Evolutionary conservation across 768 basidiomycete species (phyloP).

Genomic region (Mycena sanguinolenta): DNA sequence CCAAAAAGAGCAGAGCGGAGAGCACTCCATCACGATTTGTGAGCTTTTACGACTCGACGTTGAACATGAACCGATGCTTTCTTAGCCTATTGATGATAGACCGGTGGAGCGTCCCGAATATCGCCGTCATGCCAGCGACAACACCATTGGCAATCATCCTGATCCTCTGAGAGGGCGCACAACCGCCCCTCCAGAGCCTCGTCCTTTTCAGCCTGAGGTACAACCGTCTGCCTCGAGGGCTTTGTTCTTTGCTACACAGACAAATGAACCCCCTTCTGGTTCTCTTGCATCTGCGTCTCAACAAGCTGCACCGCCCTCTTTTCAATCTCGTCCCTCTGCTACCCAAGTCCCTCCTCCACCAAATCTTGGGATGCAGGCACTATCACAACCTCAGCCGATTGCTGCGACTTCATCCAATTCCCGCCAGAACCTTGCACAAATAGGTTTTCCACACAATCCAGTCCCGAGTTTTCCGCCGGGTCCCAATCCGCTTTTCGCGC

Average conservation of each 20-base stretch:
- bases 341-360: background rate
- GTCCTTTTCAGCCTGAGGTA: conserved; percentile 6
- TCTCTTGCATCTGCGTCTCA: conserved; percentile 18
- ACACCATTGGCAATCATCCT: conserved; percentile 1
- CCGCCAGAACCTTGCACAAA: conserved; percentile 1
- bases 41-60: background rate
- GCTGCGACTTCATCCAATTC: conserved; percentile 3
- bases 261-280: conserved; percentile 22
- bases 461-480: background rate
- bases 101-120: conserved; percentile 18
- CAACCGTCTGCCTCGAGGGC: conserved; percentile 23
- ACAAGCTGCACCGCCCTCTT: conserved; percentile 10
- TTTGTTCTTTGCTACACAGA: conserved; percentile 21
- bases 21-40: conserved; percentile 32
- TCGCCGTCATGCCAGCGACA: conserved; percentile 36
- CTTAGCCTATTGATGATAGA: conserved; percentile 10
- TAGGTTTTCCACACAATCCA: background rate
- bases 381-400: conserved; percentile 1
- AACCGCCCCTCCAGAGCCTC: conserved; percentile 6
- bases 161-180: conserved; percentile 1
- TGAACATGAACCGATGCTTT: background rate
- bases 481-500: background rate
- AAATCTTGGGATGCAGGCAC: background rate
- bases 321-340: conserved; percentile 9
- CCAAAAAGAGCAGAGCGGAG: conserved; percentile 28